These are phyloP conservation scores for Apiosordaria backusii DNA, from an alignment of 495 filamentous ascomycete genomes.

Conservation along the genomic window DNA sequence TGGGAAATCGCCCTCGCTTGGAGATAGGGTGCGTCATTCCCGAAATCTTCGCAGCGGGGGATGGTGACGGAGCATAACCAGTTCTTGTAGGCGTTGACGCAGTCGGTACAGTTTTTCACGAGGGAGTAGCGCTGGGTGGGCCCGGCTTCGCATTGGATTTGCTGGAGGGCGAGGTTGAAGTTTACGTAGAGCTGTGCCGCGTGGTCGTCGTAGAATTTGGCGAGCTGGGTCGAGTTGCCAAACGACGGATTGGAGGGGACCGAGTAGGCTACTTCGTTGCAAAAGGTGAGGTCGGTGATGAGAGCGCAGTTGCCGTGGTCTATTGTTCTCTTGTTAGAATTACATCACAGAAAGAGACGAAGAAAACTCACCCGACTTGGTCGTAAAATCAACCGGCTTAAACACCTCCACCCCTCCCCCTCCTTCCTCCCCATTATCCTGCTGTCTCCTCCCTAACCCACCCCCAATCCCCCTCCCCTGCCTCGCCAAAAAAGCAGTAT, in stretches of 20 bases:
- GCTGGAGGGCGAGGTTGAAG: conserved; percentile 76
- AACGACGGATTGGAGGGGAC: conserved; percentile 74
- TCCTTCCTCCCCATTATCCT: conserved; percentile 49
- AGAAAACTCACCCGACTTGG: conserved; percentile 63
- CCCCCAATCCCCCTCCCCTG: conserved; percentile 46
- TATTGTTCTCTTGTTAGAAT: not conserved
- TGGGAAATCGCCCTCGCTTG: conserved; percentile 65
- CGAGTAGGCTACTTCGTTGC: conserved; percentile 80
- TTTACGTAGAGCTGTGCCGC: conserved; percentile 60
- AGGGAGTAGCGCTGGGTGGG: conserved; percentile 71
- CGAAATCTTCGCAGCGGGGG: conserved; percentile 84
- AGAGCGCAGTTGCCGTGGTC: conserved; percentile 68
- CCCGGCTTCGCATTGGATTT: conserved; percentile 77
- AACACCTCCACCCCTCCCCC: conserved; percentile 69
- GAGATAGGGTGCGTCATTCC: conserved; percentile 51
- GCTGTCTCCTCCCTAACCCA: conserved; percentile 50
- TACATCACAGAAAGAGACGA: not conserved
- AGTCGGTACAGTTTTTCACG: conserved; percentile 68
- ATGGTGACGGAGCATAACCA: conserved; percentile 95
- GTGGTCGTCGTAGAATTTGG: conserved; percentile 65
- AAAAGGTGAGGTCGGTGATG: conserved; percentile 79
- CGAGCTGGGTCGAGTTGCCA: conserved; percentile 51
- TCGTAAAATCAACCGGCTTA: conserved; percentile 61
- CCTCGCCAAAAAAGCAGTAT: conserved; percentile 67
- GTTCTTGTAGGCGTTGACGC: conserved; percentile 74